Conservation (phyloP, 257 asterid genomes). For the Solanum chmielewskii region DNA sequence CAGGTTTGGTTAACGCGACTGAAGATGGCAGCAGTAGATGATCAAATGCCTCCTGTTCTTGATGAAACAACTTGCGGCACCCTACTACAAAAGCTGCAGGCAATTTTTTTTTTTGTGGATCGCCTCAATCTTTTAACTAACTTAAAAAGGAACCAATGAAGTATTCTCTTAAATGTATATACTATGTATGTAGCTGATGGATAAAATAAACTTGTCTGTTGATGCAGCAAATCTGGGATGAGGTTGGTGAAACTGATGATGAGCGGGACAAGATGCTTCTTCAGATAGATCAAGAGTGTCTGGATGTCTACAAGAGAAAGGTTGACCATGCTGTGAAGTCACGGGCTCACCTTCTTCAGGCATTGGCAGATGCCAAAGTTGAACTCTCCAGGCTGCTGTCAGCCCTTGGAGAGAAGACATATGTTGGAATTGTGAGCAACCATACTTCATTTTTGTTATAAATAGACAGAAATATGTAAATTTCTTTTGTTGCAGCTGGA, state of each 20-base stretch:
- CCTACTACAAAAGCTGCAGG: constrained; percentile 83
- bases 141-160: not conserved
- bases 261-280: constrained; percentile 83
- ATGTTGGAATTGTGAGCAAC: constrained; percentile 60
- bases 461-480: not conserved
- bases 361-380: constrained; percentile 80
- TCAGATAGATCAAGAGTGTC: constrained; percentile 86
- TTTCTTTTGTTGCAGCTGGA: not conserved
- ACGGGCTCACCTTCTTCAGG: constrained; percentile 74
- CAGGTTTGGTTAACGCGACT: constrained; percentile 6
- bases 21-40: constrained; percentile 62
- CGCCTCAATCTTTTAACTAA: not conserved
- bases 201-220: not conserved
- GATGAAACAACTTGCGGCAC: constrained; percentile 74
- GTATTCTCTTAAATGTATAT: not conserved
- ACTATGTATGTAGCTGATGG: not conserved
- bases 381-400: constrained; percentile 78
- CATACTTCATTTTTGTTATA: not conserved
- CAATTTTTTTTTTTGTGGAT: constrained; percentile 1
- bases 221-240: constrained; percentile 92
- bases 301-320: constrained; percentile 88
- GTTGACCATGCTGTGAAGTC: constrained; percentile 87
- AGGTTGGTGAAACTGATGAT: constrained; percentile 84
- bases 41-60: constrained; percentile 25
- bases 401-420: constrained; percentile 78